Conservation (phyloP, 768 basidiomycete species). For the Tylopilus rubrobrunneus region DNA sequence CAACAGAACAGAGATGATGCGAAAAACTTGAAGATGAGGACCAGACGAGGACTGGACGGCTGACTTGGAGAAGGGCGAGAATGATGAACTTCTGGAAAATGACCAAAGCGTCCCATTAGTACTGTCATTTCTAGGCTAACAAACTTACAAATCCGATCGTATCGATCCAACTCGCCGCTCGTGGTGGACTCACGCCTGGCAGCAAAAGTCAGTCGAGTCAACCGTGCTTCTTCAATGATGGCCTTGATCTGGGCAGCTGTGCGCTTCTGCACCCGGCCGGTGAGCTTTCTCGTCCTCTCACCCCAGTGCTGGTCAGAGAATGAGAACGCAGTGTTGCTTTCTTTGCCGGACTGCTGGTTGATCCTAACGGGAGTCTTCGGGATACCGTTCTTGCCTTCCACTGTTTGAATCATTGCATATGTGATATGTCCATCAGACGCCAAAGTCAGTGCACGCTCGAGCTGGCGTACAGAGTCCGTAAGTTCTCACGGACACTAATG, state of each 20-base stretch:
- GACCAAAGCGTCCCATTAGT: too few species aligned
- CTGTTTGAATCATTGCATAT: neutral
- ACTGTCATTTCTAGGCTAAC: too few species aligned
- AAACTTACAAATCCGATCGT: too few species aligned
- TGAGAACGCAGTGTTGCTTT: neutral
- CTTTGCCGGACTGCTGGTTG: neutral
- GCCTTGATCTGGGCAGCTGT: neutral
- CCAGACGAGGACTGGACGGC: too few species aligned
- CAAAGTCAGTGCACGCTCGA: neutral
- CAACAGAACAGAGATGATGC: too few species aligned
- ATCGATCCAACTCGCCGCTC: too few species aligned
- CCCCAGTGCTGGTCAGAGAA: neutral
- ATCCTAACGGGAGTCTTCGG: neutral
- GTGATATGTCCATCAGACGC: neutral
- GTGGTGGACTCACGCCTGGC: neutral
- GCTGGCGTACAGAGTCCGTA: neutral
- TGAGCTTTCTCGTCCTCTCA: neutral
- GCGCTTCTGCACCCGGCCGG: neutral
- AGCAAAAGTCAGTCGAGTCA: neutral
- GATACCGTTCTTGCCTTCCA: neutral
- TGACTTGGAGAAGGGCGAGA: too few species aligned
- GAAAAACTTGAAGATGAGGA: too few species aligned
- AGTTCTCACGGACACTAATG: too few species aligned
- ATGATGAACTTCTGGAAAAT: too few species aligned
- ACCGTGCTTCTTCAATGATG: neutral